Base-by-base conservation (phyloP, 2,329 filamentous ascomycete species). In the Davidsoniella virescens region DNA sequence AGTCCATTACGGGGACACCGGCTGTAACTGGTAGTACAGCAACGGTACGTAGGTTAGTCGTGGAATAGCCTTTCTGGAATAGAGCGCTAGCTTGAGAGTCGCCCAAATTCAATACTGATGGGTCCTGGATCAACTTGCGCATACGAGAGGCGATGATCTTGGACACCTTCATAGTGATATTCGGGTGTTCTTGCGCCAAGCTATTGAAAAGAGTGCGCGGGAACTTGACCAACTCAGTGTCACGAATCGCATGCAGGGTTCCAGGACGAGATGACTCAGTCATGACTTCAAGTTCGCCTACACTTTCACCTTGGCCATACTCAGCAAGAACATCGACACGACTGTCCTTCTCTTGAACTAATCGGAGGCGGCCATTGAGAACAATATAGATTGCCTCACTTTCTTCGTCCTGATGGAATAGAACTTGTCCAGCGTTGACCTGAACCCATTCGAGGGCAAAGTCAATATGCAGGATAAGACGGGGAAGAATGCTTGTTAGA, bases 301-400 rank as follows among this genome's bases (percentile, higher is more conserved):
- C 87, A 62, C 92, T 98, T 62, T 98, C 93, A 7, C 93, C 93
- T 65, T 98, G 92, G 3, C 92, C 92, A 59, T 84, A 96, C 63
- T 98, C 93, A 10, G 87, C 90, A 47, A 87, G 76, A 10, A 94
- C 87, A 43, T 81, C 83, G 67, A 94, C 82, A 2, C 82, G 83
- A 0, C 87, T 87, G 44, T 83, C 78, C 12, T 78, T 78, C 58
- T 95, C 88, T 54, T 87, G 75, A 0, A 98, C 84, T 0, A 90
- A 76, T 50, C 93, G 76, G 16, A 98, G 66, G 14, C 92, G 84
- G 8, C 92, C 92, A 57, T 98, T 98, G 14, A 98, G 73, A 1
- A 98, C 92, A 54, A 98, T 88, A 59, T 96, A 98, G 39, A 98
- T 98, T 1, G 93, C 90, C 63, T 98, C 92, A 59, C 92, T 98